phyloP scores from a whole-genome alignment of 1,284 basidiomycete species.

The Boletus chippewaensis region DNA sequence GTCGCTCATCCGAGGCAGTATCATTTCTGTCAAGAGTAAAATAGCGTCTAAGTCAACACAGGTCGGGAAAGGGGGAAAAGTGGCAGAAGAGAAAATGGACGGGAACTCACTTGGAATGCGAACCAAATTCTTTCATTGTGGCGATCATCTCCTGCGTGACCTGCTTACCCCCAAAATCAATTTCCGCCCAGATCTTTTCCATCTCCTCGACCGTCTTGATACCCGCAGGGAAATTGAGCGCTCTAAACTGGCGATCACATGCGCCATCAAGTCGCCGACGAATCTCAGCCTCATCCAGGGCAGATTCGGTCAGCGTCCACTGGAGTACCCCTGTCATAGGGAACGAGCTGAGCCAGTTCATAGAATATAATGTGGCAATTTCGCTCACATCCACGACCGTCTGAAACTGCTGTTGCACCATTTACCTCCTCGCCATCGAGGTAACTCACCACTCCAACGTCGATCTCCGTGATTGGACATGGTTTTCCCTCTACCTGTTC shows the following conservation, averaged over 20 bases:
- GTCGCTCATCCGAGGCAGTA: neutral
- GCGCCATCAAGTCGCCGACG: conserved; percentile 30
- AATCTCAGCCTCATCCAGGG: conserved; percentile 31
- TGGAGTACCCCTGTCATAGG: conserved; percentile 45
- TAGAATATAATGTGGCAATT: neutral
- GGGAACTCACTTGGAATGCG: neutral
- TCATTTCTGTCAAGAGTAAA: neutral
- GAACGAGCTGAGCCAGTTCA: neutral
- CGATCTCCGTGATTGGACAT: conserved; percentile 39
- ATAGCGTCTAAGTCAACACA: neutral
- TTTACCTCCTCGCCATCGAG: conserved; percentile 29
- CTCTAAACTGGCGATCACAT: conserved; percentile 38
- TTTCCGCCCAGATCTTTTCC: conserved; percentile 41
- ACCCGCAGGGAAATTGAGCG: conserved; percentile 44
- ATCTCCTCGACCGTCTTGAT: conserved; percentile 38
- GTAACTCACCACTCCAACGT: conserved; percentile 34
- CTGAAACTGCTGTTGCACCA: conserved; percentile 34
- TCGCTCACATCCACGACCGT: conserved; percentile 36
- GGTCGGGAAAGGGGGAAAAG: neutral
- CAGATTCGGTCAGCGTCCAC: conserved; percentile 42
- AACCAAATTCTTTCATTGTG: neutral
- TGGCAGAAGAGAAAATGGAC: neutral
- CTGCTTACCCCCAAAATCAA: conserved; percentile 40
- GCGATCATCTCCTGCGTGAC: conserved; percentile 7
- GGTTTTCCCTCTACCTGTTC: conserved; percentile 27